Base-by-base conservation (phyloP, 2,329 filamentous ascomycete genomes). In the Phyllosticta citriasiana region DNA sequence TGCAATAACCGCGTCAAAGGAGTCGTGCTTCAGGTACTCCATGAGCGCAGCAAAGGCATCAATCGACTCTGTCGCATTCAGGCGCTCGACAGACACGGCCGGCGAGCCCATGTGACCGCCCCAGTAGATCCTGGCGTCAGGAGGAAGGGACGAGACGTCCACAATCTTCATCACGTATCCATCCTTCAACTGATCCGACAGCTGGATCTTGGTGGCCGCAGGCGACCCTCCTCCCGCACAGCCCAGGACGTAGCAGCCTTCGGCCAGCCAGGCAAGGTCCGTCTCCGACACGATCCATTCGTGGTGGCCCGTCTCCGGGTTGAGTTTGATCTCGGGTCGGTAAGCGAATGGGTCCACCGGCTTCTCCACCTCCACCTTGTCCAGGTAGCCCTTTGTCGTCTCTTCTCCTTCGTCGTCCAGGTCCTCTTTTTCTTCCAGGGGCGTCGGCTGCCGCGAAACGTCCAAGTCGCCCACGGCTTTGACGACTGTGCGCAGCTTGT, bases 401-500 rank as follows among this genome's bases (percentile, higher is more conserved):
- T 62, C 60, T 10, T 16, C 55, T 16, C 53, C 62, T 12, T 64
- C 64, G 9, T 64, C 60, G 26, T 54, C 53, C 1, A 57, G 53
- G 14, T 63, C 60, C 4, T 51, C 57, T 3, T 62, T 63, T 7
- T 57, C 55, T 51, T 58, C 53, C 4, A 63, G 54, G 9, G 59
- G 53, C 12, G 57, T 25, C 19, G 65, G 65, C 33, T 71, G 67
- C 9, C 70, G 66, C 27, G 69, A 67, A 53, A 69, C 74, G 62
- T 77, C 74, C 16, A 80, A 72, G 55, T 79, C 75, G 4, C 84
- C 84, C 0, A 81, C 83, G 1, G 84, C 83, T 57, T 82, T 76
- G 9, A 85, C 79, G 16, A 86, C 74, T 62, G 76, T 74, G 2
- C 75, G 69, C 2, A 74, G 70, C 61, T 82, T 73, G 79, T 84